Conservation (phyloP, 306 rosid species). For the Glycine latifolia region DNA sequence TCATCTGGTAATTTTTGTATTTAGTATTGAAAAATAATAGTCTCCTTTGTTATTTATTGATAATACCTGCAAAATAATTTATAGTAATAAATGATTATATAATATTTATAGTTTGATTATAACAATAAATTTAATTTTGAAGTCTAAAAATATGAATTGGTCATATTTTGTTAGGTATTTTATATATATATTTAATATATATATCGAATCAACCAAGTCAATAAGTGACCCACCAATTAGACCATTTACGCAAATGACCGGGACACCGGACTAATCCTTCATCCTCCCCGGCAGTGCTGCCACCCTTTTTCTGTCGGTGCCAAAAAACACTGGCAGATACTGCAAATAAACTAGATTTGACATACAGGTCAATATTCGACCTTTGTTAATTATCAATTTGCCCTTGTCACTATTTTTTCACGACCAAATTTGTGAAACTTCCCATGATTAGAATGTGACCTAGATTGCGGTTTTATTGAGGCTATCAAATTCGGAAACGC, state of each 20-base stretch:
- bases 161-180: no score
- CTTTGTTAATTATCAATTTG: slow-evolving; percentile 8
- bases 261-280: not conserved
- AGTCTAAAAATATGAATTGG: no score
- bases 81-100: no score
- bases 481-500: not conserved
- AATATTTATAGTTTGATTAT: no score
- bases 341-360: slow-evolving; percentile 7
- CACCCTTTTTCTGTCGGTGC: not conserved
- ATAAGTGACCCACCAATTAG: not conserved
- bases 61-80: no score
- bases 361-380: slow-evolving; percentile 36
- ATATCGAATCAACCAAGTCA: no score
- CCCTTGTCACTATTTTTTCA: slow-evolving; percentile 17
- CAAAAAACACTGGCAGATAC: slow-evolving; percentile 17
- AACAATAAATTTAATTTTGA: no score
- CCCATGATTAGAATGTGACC: slow-evolving; percentile 21
- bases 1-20: no score
- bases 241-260: not conserved
- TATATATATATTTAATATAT: no score
- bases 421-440: not conserved
- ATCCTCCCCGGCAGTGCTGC: not conserved
- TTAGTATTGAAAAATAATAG: no score
- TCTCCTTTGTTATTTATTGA: no score
- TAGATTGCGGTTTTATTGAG: slow-evolving; percentile 24